phyloP scores from a whole-genome alignment of 2,329 filamentous ascomycete species.

The Colletotrichum destructivum region DNA sequence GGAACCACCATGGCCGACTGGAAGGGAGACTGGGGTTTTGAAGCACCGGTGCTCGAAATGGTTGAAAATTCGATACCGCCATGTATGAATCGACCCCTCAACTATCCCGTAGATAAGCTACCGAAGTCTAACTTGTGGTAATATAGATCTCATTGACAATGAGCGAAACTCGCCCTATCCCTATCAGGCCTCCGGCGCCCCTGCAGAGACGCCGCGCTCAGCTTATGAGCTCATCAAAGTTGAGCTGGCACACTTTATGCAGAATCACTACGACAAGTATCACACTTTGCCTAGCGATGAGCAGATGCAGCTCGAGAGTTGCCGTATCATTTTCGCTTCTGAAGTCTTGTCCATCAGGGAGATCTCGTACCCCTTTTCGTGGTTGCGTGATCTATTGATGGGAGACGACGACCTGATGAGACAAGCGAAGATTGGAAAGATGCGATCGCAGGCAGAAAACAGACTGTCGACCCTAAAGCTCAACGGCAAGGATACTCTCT shows the following conservation, averaged over 20 bases:
- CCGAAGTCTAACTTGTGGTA: slow-evolving; percentile 57
- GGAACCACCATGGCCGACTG: slow-evolving; percentile 78
- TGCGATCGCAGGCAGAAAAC: slow-evolving; percentile 63
- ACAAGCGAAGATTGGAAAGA: slow-evolving; percentile 64
- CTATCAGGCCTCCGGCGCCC: slow-evolving; percentile 62
- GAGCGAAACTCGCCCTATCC: slow-evolving; percentile 72
- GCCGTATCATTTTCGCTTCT: slow-evolving; percentile 69
- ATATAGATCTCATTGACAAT: slow-evolving; percentile 74
- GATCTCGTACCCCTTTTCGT: slow-evolving; percentile 59
- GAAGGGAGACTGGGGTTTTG: slow-evolving; percentile 81
- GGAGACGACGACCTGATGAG: slow-evolving; percentile 59
- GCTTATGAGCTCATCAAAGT: slow-evolving; percentile 75
- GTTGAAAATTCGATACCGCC: slow-evolving; percentile 78
- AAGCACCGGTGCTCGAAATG: slow-evolving; percentile 71
- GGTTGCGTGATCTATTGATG: slow-evolving; percentile 74
- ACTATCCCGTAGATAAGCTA: slow-evolving; percentile 55
- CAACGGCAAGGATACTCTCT: slow-evolving; percentile 71
- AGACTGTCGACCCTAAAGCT: slow-evolving; percentile 65
- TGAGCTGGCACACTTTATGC: slow-evolving; percentile 68
- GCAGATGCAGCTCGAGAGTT: slow-evolving; percentile 72
- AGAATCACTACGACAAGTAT: slow-evolving; percentile 60
- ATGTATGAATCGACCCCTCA: slow-evolving; percentile 64
- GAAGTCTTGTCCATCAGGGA: slow-evolving; percentile 62
- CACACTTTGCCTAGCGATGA: slow-evolving; percentile 63
- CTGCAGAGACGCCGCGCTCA: slow-evolving; percentile 65